Percentiles rank a stretch among this genome's conserved stretches.
These are phyloP conservation scores for Allantophomopsis cytisporea DNA, from an alignment of 2,329 filamentous ascomycete species.

Conservation along the genomic window DNA sequence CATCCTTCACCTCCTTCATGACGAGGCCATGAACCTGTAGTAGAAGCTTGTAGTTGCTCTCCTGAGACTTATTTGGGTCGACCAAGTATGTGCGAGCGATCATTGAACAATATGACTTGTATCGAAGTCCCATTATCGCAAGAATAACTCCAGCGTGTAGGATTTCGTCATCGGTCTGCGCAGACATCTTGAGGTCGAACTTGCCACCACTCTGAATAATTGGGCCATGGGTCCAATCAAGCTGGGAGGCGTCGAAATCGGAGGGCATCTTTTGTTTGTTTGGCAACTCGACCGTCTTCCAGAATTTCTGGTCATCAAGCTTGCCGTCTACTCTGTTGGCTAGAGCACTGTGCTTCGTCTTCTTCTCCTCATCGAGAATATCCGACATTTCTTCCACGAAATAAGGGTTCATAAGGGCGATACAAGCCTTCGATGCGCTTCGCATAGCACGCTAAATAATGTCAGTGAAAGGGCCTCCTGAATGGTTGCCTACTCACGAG, in stretches of 20 bases:
- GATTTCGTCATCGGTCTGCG: slow-evolving; percentile 66
- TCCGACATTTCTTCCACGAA: slow-evolving; percentile 98
- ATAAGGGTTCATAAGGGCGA: slow-evolving; percentile 88
- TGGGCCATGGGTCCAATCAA: slow-evolving; percentile 89
- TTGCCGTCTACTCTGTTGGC: slow-evolving; percentile 83
- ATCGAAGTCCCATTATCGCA: slow-evolving; percentile 79
- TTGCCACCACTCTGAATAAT: slow-evolving; percentile 91
- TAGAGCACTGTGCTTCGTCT: slow-evolving; percentile 79
- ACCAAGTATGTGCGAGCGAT: slow-evolving; percentile 92
- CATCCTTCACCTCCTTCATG: slow-evolving; percentile 81
- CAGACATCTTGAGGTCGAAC: slow-evolving; percentile 75
- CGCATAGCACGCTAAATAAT: slow-evolving; percentile 65
- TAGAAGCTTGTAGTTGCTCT: slow-evolving; percentile 85
- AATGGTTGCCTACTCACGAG: slow-evolving; percentile 34
- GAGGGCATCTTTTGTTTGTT: slow-evolving; percentile 64
- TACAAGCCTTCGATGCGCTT: slow-evolving; percentile 86
- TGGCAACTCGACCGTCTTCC: slow-evolving; percentile 62
- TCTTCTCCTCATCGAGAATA: slow-evolving; percentile 91
- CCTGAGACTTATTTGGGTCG: slow-evolving; percentile 91
- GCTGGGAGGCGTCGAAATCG: slow-evolving; percentile 75
- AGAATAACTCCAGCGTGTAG: slow-evolving; percentile 91
- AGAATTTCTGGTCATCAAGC: slow-evolving; percentile 88
- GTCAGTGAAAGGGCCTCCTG: slow-evolving; percentile 6
- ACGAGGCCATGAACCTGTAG: slow-evolving; percentile 76
- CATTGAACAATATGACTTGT: slow-evolving; percentile 89